Conservation (phyloP, 345 rosid genomes). For the Corchorus capsularis region DNA sequence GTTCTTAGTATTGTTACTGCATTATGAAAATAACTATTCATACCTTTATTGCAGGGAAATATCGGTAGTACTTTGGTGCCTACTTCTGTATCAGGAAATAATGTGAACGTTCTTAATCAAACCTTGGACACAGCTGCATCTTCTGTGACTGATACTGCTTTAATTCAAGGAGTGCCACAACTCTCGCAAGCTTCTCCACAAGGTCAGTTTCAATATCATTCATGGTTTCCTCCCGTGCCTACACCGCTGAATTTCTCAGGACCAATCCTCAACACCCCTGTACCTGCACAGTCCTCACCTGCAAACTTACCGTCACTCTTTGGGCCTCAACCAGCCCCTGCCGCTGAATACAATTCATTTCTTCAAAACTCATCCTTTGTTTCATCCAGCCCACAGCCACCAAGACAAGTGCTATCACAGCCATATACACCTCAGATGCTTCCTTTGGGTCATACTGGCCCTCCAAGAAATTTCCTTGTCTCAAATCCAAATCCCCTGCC, state of each 20-base stretch:
- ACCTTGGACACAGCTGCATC: conserved; percentile 31
- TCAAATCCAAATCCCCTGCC: conserved; percentile 44
- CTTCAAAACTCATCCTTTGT: conserved; percentile 41
- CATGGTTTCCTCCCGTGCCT: conserved; percentile 41
- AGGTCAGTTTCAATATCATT: conserved; percentile 54
- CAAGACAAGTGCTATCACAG: conserved; percentile 34
- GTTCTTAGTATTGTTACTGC: neutral
- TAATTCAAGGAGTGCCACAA: conserved; percentile 39
- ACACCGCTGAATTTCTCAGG: conserved; percentile 38
- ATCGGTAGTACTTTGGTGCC: conserved; percentile 42
- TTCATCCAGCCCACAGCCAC: conserved; percentile 33
- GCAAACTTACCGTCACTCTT: conserved; percentile 40
- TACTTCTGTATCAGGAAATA: conserved; percentile 41
- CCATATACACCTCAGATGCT: conserved; percentile 39
- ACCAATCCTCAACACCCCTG: conserved; percentile 38
- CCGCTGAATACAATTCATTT: conserved; percentile 38
- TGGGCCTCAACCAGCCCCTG: conserved; percentile 45
- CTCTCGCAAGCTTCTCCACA: conserved; percentile 43
- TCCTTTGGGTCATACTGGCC: conserved; percentile 37
- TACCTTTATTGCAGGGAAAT: conserved; percentile 57
- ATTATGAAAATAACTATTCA: conserved; percentile 6
- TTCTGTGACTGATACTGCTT: conserved; percentile 16
- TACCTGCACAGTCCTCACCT: conserved; percentile 35
- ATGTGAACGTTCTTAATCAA: conserved; percentile 37
- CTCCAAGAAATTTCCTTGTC: conserved; percentile 42